These are phyloP conservation scores for Aegilops bicornis DNA, from an alignment of 176 grass and related monocot genomes.

Conservation along the genomic window DNA sequence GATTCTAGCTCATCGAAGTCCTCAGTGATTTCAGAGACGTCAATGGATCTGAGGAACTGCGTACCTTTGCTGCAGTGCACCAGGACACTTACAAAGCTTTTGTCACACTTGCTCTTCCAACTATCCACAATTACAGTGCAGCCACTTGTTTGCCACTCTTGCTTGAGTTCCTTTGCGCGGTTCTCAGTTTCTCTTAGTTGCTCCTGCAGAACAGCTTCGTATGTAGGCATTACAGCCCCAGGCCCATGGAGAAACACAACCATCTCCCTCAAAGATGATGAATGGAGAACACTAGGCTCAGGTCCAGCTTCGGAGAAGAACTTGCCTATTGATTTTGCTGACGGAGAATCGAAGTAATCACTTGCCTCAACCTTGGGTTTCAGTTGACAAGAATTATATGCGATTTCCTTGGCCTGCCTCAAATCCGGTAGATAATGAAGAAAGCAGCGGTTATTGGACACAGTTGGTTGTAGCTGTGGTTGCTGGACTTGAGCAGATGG, in stretches of 20 bases:
- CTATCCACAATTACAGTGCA: slow-evolving; percentile 75
- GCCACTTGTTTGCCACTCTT: slow-evolving; percentile 56
- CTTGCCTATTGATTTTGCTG: slow-evolving; percentile 56
- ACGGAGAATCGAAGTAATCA: slow-evolving; percentile 29
- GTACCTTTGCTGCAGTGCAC: slow-evolving; percentile 60
- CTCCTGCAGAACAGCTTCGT: slow-evolving; percentile 60
- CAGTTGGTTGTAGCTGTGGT: background rate
- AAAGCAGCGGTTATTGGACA: background rate
- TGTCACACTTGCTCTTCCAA: slow-evolving; percentile 58
- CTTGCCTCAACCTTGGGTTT: slow-evolving; percentile 2
- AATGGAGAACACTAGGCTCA: slow-evolving; percentile 49
- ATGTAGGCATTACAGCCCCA: slow-evolving; percentile 41
- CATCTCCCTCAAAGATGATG: slow-evolving; percentile 63
- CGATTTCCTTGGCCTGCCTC: slow-evolving; percentile 10
- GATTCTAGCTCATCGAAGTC: slow-evolving; percentile 55
- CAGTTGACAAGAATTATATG: background rate
- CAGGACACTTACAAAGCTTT: slow-evolving; percentile 55
- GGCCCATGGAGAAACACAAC: slow-evolving; percentile 38
- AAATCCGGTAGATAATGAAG: slow-evolving; percentile 5
- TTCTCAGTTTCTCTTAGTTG: slow-evolving; percentile 54
- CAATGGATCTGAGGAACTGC: slow-evolving; percentile 70
- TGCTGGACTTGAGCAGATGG: background rate
- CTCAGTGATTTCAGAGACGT: slow-evolving; percentile 48
- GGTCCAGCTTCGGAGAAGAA: slow-evolving; percentile 64
- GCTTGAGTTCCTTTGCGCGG: slow-evolving; percentile 44